Evolutionary conservation across 108 stramenopile species (phyloP).

Genomic region (Skeletonema costatum): DNA sequence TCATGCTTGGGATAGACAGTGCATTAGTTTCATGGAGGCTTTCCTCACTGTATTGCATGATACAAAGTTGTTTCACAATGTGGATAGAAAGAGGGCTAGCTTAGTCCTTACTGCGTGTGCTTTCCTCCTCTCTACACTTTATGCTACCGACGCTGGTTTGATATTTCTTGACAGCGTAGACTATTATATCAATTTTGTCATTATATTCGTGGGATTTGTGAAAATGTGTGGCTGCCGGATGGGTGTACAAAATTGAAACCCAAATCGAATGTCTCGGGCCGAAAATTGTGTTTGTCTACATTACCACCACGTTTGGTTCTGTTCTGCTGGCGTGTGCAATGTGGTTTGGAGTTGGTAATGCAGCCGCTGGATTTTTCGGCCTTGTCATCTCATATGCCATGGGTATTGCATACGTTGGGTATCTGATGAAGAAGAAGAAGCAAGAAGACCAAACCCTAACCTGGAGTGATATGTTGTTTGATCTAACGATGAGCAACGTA

Average conservation of each 20-base stretch:
- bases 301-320: slow-evolving; percentile 52
- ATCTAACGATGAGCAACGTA: not conserved
- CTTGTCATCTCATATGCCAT: slow-evolving; percentile 35
- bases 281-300: slow-evolving; percentile 44
- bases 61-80: slow-evolving; percentile 8
- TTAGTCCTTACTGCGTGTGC: slow-evolving; percentile 25
- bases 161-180: slow-evolving; percentile 64
- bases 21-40: slow-evolving; percentile 62
- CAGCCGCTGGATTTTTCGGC: slow-evolving; percentile 48
- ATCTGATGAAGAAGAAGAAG: slow-evolving; percentile 39
- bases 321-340: slow-evolving; percentile 48
- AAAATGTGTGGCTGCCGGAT: slow-evolving; percentile 64
- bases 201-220: slow-evolving; percentile 64
- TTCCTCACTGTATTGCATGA: slow-evolving; percentile 37
- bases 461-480: not conserved
- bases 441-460: slow-evolving; percentile 3
- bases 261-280: slow-evolving; percentile 40
- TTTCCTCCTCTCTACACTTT: slow-evolving; percentile 45
- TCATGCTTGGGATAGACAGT: slow-evolving; percentile 67
- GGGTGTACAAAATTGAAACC: slow-evolving; percentile 57
- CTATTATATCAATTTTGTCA: slow-evolving; percentile 72
- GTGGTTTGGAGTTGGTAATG: slow-evolving; percentile 54
- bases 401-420: slow-evolving; percentile 32
- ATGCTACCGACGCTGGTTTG: slow-evolving; percentile 62
- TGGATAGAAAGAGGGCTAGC: slow-evolving; percentile 27